These are phyloP conservation scores for Verticillium nubilum DNA, from an alignment of 2,329 filamentous ascomycete genomes.

Conservation along the genomic window DNA sequence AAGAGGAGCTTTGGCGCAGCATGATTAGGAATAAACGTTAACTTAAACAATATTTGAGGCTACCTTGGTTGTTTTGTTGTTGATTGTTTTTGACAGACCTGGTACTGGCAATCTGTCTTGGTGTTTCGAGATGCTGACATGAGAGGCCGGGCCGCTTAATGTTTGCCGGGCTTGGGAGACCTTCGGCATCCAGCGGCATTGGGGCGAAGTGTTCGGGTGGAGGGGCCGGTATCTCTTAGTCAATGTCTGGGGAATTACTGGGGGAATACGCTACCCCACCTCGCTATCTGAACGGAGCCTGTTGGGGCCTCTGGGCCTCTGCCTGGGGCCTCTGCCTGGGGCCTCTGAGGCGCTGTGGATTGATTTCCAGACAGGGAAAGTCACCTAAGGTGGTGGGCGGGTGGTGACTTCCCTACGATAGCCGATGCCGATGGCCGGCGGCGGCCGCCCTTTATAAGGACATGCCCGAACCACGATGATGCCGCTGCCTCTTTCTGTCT, in stretches of 20 bases:
- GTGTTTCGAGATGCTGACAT: too few relatives aligned
- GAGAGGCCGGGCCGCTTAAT: background rate
- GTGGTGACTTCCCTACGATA: background rate
- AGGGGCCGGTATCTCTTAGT: constrained; percentile 1
- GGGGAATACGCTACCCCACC: constrained; percentile 7
- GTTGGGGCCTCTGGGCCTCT: background rate
- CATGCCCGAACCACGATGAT: constrained; percentile 8
- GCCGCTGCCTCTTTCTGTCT: constrained; percentile 3
- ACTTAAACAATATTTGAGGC: too few relatives aligned
- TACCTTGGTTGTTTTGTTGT: too few relatives aligned
- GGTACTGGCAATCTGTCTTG: too few relatives aligned
- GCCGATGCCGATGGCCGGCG: background rate
- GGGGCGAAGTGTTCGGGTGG: background rate
- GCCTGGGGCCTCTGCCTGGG: too few relatives aligned
- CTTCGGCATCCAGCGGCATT: constrained; percentile 14
- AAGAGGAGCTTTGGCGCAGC: background rate
- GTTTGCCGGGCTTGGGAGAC: constrained; percentile 3
- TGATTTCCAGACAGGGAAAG: background rate
- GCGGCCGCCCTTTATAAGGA: constrained; percentile 1
- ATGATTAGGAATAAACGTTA: background rate
- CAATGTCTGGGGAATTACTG: constrained; percentile 2
- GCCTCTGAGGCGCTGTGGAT: background rate
- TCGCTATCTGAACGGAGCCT: constrained; percentile 10
- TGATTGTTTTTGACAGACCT: too few relatives aligned
- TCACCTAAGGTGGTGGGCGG: background rate